Evolutionary conservation across 345 rosid genomes (phyloP), one percentile per base, ranked within the genome.

Genomic region (Populus pruinosa): DNA sequence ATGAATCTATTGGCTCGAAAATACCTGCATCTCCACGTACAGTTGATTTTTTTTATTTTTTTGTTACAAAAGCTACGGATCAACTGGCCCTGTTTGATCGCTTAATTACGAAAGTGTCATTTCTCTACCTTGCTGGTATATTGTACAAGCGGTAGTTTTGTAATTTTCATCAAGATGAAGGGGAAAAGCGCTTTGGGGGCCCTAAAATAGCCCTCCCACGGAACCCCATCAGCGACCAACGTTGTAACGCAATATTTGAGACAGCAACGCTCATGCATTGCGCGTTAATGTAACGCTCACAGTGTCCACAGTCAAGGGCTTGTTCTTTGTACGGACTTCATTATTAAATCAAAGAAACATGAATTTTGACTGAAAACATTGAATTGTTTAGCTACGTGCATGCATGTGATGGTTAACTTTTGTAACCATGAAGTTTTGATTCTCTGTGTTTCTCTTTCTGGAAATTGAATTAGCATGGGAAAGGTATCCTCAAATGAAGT

Each of bases 1-100:
- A 81, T 50, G 84, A 88, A 87, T 81, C 80, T 83, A 86, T 85
- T 86, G 95, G 88, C 84, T 80, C 17, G 33, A 64, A 44, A 69
- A 66, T 43, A 67, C 79, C 79, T 74, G 84, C 77, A 71, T 62
- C 79, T 50, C 43, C 62, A 36, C 65, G 73, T 59, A 31, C 23
- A 65, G 68, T 68, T 29, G 25, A 21, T 33, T 67, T n/a, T 0
- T 1, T 18, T 14, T 0, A 1, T 18, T 3, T 3, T 77, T 33
- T n/a, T 41, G 50, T 69, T 41, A 11, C 72, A 23, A 69, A 20
- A 31, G 5, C 6, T 9, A 0, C 18, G 36, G 5, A 4, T 2
- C 8, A 2, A 12, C 2, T 62, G 9, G 76, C 76, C 41, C 56
- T 63, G 9, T 13, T 55, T 2, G 35, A 29, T 5, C 1, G 0